Evolutionary conservation across 1,284 basidiomycete genomes (phyloP).

Genomic region (Papiliotrema flavescens): DNA sequence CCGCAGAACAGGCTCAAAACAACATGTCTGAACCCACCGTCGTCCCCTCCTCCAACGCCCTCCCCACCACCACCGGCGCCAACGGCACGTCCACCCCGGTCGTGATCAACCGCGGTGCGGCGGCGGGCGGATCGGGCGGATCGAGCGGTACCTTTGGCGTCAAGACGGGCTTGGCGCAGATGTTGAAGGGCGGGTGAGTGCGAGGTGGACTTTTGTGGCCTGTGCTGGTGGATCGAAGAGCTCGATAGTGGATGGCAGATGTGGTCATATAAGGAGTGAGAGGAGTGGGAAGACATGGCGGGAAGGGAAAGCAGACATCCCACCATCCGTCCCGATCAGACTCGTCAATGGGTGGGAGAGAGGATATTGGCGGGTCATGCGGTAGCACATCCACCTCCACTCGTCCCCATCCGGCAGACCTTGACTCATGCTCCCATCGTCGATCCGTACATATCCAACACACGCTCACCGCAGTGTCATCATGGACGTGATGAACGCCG

Average conservation of each 20-base stretch:
- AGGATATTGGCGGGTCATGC: too few species aligned
- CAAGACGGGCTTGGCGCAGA: constrained; percentile 90
- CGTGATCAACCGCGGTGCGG: constrained; percentile 14
- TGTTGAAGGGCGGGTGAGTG: constrained; percentile 70
- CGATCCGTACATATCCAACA: neutral
- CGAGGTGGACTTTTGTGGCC: too few species aligned
- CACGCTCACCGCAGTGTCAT: constrained; percentile 69
- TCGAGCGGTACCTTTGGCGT: constrained; percentile 81
- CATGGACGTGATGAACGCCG: constrained; percentile 67
- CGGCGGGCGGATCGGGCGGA: constrained; percentile 19
- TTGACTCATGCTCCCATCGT: neutral
- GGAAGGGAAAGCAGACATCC: too few species aligned
- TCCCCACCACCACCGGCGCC: constrained; percentile 37
- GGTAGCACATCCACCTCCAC: neutral
- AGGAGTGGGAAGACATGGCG: too few species aligned
- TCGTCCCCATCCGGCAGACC: neutral
- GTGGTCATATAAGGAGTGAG: too few species aligned
- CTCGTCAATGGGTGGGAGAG: too few species aligned
- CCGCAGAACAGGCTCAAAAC: too few species aligned
- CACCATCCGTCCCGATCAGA: too few species aligned
- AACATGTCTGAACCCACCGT: constrained; percentile 40
- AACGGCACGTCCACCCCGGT: constrained; percentile 35
- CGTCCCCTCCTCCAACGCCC: constrained; percentile 30
- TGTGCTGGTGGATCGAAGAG: too few species aligned
- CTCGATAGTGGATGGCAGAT: too few species aligned